Base-by-base conservation (phyloP, 148 eudicot genomes). In the Diospyros lotus region DNA sequence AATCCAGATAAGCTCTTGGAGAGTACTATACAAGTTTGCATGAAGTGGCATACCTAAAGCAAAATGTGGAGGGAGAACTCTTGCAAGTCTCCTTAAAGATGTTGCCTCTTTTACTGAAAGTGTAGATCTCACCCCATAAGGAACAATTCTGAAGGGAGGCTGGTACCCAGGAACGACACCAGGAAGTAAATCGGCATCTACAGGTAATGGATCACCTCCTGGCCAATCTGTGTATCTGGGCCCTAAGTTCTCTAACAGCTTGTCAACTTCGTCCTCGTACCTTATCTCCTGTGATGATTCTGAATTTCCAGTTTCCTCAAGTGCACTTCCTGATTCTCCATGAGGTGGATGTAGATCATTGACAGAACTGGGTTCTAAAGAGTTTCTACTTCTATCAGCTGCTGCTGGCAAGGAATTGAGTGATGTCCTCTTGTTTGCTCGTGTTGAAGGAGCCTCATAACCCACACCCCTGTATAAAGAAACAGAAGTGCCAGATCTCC, bases 401-500 rank as follows among this genome's bases (percentile, higher is more conserved):
- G 54, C 62, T 66, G 42, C 45, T 56, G 83, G 67, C 38, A 68
- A 71, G 63, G 76, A 58, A 77, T 76, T 48, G 39, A 15, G 70
- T 39, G 66, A 72, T 43, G 60, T 55, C 53, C 66, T 76, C 79
- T 85, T 87, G 78, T 73, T 80, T 38, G 52, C 65, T 80, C 72
- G 72, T 59, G 52, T 75, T 77, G 84, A 83, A 54, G 90, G 91
- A 77, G 72, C 84, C 44, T 88, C 86, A 81, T 89, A 92, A 76
- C 87, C 85, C 67, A 89, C 89, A 51, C 98, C 98, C 68, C 98
- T 90, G 74, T 92, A 95, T 65, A 92, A 74, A 61, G 89, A 83
- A 69, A 92, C 80, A 44, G 97, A 90, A 48, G 96, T 92, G 53
- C 98, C 98, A 67, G 98, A 95, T 85, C 98, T 95, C 97, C 97